phyloP scores from a whole-genome alignment of 768 basidiomycete species.

The Pleurotus eryngii region DNA sequence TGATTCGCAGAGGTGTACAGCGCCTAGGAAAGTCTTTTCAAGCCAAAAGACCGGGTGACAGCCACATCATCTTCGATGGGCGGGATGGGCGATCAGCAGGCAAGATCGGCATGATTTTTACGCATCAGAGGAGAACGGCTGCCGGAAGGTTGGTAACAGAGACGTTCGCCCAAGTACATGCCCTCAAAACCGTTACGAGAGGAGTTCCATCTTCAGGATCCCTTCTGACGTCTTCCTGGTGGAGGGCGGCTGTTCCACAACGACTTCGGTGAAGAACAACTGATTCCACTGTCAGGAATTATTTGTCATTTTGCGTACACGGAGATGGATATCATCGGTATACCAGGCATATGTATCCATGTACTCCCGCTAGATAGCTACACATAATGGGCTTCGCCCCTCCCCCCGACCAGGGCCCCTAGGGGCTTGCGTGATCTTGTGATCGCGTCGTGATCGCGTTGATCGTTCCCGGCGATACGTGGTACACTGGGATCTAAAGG shows the following conservation, averaged over 20 bases:
- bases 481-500: too few relatives aligned
- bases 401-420: too few relatives aligned
- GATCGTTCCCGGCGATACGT: too few relatives aligned
- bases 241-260: constrained; percentile 15
- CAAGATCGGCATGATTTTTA: constrained; percentile 8
- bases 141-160: not conserved
- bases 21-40: not conserved
- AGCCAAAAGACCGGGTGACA: not conserved
- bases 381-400: too few relatives aligned
- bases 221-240: constrained; percentile 8
- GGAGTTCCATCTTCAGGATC: constrained; percentile 1
- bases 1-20: not conserved
- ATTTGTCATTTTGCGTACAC: constrained; percentile 11
- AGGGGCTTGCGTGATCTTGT: too few relatives aligned
- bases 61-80: constrained; percentile 8
- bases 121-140: not conserved
- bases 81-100: constrained; percentile 6
- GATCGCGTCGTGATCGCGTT: too few relatives aligned
- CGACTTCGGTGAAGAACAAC: not conserved
- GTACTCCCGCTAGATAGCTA: not conserved
- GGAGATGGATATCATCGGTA: not conserved
- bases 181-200: not conserved
- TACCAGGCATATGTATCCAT: constrained; percentile 6
- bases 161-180: constrained; percentile 5
- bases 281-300: constrained; percentile 8